Evolutionary conservation across 2,329 filamentous ascomycete species (phyloP), one percentile per base, ranked within the genome.

Genomic region (Pseudogymnoascus sp.): DNA sequence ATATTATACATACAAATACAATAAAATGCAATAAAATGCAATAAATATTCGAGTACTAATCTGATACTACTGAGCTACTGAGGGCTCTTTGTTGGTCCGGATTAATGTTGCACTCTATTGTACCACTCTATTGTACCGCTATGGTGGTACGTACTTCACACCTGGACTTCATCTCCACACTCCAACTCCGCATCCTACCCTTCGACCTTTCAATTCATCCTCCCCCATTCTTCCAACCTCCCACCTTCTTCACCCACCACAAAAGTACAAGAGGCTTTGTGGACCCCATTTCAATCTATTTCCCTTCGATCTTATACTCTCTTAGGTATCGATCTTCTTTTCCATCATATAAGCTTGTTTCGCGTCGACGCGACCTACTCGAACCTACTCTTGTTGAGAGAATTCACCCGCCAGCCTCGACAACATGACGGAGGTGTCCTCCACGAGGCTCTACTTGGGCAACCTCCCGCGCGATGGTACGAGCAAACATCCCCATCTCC

Each of bases 381-480:
- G 21, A 33, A 33, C 6, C 44, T 50, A 4, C 21, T 26, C 44
- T 50, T 50, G 44, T 50, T 29, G 44, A 50, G 44, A 29, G 6
- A 29, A 26, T 50, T 50, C 44, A 50, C 44, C 44, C 44, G 21
- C 42, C 44, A 50, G 44, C 23, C 44, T 50, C 44, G 44, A 50
- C 44, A 72, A 64, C 75, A 83, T 77, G 76, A 92, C 91, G 85
- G 91, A 96, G 80, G 93, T 97, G 70, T 96, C 92, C 68, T 89
- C 90, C 70, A 97, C 93, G 75, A 87, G 95, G 80, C 90, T 97
- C 71, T 99, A 97, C 82, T 82, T 97, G 80, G 93, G 93, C 79
- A 97, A 97, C 81, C 88, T 99, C 77, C 93, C 95, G 78, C 91
- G 92, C 78, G 91, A 90, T 83, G 92, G 93, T 96, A 87, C 81